Evolutionary conservation across 768 basidiomycete genomes (phyloP), one percentile per base, ranked within the genome.

Genomic region (Termitomyces sp.): DNA sequence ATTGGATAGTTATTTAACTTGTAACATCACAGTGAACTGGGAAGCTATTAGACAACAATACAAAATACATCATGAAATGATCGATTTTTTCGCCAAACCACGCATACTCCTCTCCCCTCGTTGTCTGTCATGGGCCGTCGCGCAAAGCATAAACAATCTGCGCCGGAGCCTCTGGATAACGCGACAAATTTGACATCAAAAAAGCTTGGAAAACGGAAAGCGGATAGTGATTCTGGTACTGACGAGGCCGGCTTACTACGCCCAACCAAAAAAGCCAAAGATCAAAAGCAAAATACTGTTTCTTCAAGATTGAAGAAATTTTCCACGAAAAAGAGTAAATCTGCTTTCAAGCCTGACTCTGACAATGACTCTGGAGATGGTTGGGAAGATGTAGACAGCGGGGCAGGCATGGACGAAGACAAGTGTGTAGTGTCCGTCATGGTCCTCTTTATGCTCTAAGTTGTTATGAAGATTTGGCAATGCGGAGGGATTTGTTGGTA

Each of bases 81-180:
- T 64, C 62, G 54, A 63, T 58, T 61, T 64, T 66, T 69, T 68
- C 59, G 47, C 6, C 35, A 25, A 8, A 11, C 31, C 10, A 17
- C 8, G 62, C 44, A 35, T 40, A 42, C 48, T 46, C 9, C 25
- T 25, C 16, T 25, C 23, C 23, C 34, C 7, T 37, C 45, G 10
- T 50, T 51, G 3, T 16, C 29, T 37, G 37, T 45, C 49, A 94
- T 95, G 92, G 92, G 92, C 59, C 83, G 92, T 66, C 84, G 90
- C 60, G 82, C 90, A 63, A 92, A 89, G 71, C 86, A 89, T 73
- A 94, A 94, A 74, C 92, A 95, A 70, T 80, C 75, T 2, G 77
- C 85, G 11, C 92, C 92, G 0, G 77, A 76, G 56, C 80, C 90
- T 31, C 64, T 90, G 29, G 77, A 83, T 14, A 62, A 65, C 0